Base-by-base conservation (phyloP, 1,139 yeast species). In the Dujonia santamariae region DNA sequence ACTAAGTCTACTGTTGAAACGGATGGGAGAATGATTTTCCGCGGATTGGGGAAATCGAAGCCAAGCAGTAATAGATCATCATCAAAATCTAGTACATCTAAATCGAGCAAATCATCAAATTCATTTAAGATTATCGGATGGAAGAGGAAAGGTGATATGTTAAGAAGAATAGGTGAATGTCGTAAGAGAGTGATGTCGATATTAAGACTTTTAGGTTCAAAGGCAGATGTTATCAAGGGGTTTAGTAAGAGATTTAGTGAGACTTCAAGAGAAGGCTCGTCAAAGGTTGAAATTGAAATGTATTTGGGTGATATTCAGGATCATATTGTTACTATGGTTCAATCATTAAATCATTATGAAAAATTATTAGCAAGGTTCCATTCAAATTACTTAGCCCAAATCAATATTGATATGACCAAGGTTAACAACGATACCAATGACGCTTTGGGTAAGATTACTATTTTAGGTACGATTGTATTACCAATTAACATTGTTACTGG, bases 361-460 rank as follows among this genome's bases (percentile, higher is more conserved):
- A 92, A 92, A 61, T 70, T 92, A 33, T 71, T 92, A 39, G 95
- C 97, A 2, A 71, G 98, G 38, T 85, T 94, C 32, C 98, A 92
- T 59, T 85, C 96, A 14, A 92, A 92, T 56, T 92, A 92, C 56
- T 71, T 92, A 51, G 98, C 98, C 1, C 98, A 92, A 54, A 85
- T 92, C 53, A 92, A 90, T 56, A 90, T 94, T 45, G 97, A 92
- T 54, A 88, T 90, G 97, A 92, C 97, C 6, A 81, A 83, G 55
- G 96, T 88, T n/a, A 92, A 90, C 59, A 92, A 92, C 51, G 97
- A 90, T 48, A 90, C 95, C 74, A 92, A 92, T 56, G 97, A 92
- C 53, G 96, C 90, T 3, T 73, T 92, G 51, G 96, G 97, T 3
- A 86, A 90, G 54, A 86, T 92, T 38, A 87, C 97, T 5, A 83